phyloP scores from a whole-genome alignment of 177 flowering plant genomes.

The Tripterygium wilfordii region DNA sequence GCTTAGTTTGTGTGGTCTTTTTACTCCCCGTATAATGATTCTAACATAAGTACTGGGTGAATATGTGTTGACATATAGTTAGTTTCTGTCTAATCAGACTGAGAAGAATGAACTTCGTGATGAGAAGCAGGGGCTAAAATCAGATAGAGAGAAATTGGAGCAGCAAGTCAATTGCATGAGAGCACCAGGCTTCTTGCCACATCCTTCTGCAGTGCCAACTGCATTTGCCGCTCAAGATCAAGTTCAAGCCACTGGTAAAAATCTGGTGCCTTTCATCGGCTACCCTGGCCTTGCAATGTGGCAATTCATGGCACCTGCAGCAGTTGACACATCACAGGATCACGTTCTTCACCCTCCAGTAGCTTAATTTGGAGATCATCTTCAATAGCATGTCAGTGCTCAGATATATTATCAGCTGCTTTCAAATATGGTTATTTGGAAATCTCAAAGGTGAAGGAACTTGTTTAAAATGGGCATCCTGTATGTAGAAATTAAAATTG shows the following conservation, averaged over 20 bases:
- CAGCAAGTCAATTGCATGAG: slow-evolving; percentile 15
- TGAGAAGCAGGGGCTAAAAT: no score
- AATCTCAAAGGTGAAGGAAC: no score
- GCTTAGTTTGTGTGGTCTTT: no score
- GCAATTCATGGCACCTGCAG: slow-evolving; percentile 40
- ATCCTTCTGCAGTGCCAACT: slow-evolving; percentile 14
- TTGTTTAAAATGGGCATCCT: no score
- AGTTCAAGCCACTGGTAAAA: slow-evolving; percentile 20
- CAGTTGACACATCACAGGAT: slow-evolving; percentile 39
- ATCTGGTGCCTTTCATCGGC: slow-evolving; percentile 30
- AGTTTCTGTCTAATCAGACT: slow-evolving; percentile 8
- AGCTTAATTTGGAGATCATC: slow-evolving; percentile 21
- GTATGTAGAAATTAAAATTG: no score
- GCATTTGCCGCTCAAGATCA: slow-evolving; percentile 22
- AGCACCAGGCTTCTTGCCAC: slow-evolving; percentile 15
- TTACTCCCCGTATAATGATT: no score
- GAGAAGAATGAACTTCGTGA: slow-evolving; percentile 34
- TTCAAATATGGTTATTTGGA: no score
- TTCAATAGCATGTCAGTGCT: no score
- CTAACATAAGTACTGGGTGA: no score
- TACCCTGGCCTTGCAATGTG: slow-evolving; percentile 38
- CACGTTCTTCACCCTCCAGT: slow-evolving; percentile 42
- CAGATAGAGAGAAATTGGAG: slow-evolving; percentile 26
- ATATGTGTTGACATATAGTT: neutral
- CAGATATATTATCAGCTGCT: no score